Conservation (phyloP, 1,284 basidiomycete species). For the Sporisorium iseilematis-ciliati region DNA sequence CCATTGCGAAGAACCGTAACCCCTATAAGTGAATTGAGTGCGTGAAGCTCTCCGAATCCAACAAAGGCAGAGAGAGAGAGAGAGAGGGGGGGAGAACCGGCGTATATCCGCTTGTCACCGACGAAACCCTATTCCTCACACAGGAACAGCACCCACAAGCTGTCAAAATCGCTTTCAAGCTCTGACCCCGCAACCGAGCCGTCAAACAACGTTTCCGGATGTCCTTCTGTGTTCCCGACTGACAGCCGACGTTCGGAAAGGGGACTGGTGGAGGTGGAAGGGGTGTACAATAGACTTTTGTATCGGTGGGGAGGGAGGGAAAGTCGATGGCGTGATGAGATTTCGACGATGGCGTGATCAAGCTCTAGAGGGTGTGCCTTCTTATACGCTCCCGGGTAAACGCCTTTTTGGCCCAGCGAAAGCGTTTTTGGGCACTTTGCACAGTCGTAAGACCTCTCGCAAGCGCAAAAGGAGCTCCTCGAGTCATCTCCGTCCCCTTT, state of each 20-base stretch:
- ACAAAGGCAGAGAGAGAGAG: too few relatives aligned
- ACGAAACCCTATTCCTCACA: too few relatives aligned
- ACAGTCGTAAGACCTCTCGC: background rate
- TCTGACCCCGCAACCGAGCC: background rate
- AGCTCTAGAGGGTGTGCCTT: constrained; percentile 12
- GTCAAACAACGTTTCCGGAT: constrained; percentile 4
- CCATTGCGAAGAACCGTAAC: too few relatives aligned
- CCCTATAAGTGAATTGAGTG: too few relatives aligned
- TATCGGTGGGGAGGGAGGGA: constrained; percentile 8
- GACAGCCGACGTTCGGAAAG: too few relatives aligned
- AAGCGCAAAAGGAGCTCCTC: background rate
- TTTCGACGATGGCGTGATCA: constrained; percentile 25
- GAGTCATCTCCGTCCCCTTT: background rate
- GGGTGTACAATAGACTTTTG: background rate
- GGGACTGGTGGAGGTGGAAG: background rate
- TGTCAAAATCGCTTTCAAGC: too few relatives aligned
- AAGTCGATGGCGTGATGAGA: constrained; percentile 31
- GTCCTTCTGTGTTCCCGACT: background rate
- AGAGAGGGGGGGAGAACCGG: background rate
- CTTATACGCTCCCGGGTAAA: constrained; percentile 21
- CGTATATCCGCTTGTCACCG: too few relatives aligned
- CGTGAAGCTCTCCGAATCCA: too few relatives aligned
- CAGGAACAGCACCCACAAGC: too few relatives aligned
- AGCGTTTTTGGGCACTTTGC: background rate
- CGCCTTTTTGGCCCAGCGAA: background rate